Evolutionary conservation across 495 filamentous ascomycete species (phyloP).

Genomic region (Pyronema domesticum): DNA sequence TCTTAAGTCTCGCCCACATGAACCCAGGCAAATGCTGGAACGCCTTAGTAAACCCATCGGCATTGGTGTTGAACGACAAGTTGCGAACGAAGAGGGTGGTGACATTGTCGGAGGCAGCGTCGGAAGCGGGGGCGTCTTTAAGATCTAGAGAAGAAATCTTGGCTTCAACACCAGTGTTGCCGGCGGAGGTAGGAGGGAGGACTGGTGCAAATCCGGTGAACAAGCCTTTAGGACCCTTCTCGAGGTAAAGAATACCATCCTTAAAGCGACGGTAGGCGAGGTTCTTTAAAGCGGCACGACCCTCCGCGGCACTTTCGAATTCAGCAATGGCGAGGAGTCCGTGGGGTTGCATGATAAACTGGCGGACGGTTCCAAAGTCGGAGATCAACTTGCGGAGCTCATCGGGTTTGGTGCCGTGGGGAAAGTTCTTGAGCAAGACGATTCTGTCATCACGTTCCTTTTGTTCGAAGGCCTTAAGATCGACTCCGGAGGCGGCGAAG

Average conservation of each 20-base stretch:
- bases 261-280: slow-evolving; percentile 81
- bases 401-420: slow-evolving; percentile 54
- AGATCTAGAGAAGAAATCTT: slow-evolving; percentile 31
- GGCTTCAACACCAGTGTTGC: slow-evolving; percentile 3
- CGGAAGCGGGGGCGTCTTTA: slow-evolving; percentile 35
- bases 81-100: slow-evolving; percentile 83
- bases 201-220: slow-evolving; percentile 31
- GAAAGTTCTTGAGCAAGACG: slow-evolving; percentile 90
- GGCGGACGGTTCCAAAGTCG: slow-evolving; percentile 52
- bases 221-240: slow-evolving; percentile 76
- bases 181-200: slow-evolving; percentile 4
- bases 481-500: slow-evolving; percentile 69
- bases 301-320: slow-evolving; percentile 57
- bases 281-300: slow-evolving; percentile 58
- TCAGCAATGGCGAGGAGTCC: slow-evolving; percentile 88
- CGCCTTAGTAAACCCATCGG: slow-evolving; percentile 45
- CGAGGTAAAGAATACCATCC: slow-evolving; percentile 77
- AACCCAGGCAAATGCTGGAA: slow-evolving; percentile 76
- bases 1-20: slow-evolving; percentile 66
- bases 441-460: slow-evolving; percentile 66
- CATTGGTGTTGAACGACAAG: slow-evolving; percentile 79
- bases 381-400: slow-evolving; percentile 49
- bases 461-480: slow-evolving; percentile 75
- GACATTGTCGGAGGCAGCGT: slow-evolving; percentile 35
- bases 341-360: slow-evolving; percentile 76